Base-by-base conservation (phyloP, 1,284 basidiomycete species). In the Leccinum laetum region DNA sequence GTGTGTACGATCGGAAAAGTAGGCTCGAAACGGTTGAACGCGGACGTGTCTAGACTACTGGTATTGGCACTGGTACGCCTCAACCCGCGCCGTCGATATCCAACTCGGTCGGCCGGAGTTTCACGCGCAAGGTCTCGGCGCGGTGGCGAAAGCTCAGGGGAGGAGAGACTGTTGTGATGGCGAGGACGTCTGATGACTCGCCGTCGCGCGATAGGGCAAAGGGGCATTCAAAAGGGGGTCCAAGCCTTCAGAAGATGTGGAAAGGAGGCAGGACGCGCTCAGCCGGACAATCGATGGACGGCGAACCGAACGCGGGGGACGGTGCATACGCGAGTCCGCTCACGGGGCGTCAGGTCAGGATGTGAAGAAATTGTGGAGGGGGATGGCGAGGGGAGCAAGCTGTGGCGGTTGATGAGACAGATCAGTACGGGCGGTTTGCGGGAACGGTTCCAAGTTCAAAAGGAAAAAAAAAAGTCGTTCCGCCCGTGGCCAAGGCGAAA, bases 371-470 rank as follows among this genome's bases (percentile, higher is more conserved):
- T 65, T 32, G 61, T 32, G 18, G 64, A 64, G 5, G 59, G 61
- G 29, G 21, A 58, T 52, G 49, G 49, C 14, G 79, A 79, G 6
- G 72, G 78, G 4, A 80, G 83, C 14, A 84, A 80, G 69, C 75
- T 90, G 3, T 91, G 88, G 88, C 87, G 82, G 72, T 72, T 92
- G 57, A 82, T 92, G 80, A 90, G 89, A 73, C 81, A 87, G 32
- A 84, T 91, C 63, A 90, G 88, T 68, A 83, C 85, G 0, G 86
- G 86, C 13, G 86, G 81, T 3, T 75, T 90, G 53, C 81, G 86
- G 64, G 89, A 91, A 18, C 85, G 82, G 69, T 88, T 83, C 69
- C 74, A 78, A 56, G 24, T 67, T 58, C 67, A 71, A 56, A 70
- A 53, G 52, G 52, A 52, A 21, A 52, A 52, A 18, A 49, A 21